phyloP scores from a whole-genome alignment of 192 early-diverging fungal genomes.

The Coemansia sp. region DNA sequence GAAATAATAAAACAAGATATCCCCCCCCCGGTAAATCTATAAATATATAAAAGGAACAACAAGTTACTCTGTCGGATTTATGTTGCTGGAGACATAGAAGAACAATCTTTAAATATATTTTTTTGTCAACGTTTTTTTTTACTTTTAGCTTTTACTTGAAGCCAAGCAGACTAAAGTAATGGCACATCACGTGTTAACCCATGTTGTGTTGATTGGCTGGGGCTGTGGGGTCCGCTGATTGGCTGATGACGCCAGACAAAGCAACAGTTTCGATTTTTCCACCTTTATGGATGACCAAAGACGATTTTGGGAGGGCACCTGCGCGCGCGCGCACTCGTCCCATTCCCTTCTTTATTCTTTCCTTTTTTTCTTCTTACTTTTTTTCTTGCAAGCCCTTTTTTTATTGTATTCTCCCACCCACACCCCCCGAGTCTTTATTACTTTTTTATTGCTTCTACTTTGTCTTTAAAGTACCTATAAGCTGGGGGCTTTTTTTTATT shows the following conservation, averaged over 20 bases:
- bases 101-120: no score
- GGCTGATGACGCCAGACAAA: neutral
- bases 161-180: neutral
- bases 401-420: neutral
- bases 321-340: neutral
- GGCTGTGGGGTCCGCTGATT: conserved; percentile 6
- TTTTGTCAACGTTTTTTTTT: no score
- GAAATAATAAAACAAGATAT: no score
- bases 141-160: neutral
- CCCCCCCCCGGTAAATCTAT: no score
- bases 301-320: neutral
- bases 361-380: conserved; percentile 3
- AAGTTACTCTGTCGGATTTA: no score
- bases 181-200: conserved; percentile 4
- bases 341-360: conserved; percentile 5
- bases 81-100: no score
- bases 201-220: conserved; percentile 7
- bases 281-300: neutral
- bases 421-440: no score
- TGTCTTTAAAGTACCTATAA: neutral
- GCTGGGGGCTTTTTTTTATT: neutral
- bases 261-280: conserved; percentile 17
- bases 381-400: conserved; percentile 6
- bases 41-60: no score
- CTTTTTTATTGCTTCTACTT: neutral